Evolutionary conservation across 192 early-diverging fungal genomes (phyloP).

Genomic region (Coemansia sp.): DNA sequence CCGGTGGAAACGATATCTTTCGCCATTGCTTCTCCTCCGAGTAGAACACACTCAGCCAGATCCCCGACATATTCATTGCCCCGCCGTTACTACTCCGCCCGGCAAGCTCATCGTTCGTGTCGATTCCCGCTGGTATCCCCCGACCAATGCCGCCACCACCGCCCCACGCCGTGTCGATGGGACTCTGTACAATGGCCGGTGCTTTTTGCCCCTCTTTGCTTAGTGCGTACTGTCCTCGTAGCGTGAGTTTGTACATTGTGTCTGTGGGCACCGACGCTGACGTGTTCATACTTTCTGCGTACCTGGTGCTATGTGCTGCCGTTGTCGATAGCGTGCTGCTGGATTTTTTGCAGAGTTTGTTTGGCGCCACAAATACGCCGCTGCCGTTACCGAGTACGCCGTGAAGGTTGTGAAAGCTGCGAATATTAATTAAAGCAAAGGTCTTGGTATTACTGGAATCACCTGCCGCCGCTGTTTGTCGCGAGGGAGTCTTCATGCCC

Average conservation of each 20-base stretch:
- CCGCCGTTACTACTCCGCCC: not conserved
- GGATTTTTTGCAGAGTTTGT: conserved; percentile 15
- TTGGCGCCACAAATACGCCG: not conserved
- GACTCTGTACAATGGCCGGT: not conserved
- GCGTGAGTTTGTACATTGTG: conserved; percentile 23
- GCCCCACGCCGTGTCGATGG: not conserved
- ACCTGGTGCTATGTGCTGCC: not conserved
- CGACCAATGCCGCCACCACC: not conserved
- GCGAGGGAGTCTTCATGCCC: not conserved
- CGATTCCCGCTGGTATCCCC: not conserved
- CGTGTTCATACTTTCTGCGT: not conserved
- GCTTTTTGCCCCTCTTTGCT: not conserved
- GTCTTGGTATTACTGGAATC: not conserved
- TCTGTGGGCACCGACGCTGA: conserved; percentile 18
- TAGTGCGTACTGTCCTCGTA: conserved; percentile 5
- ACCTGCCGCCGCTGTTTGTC: not conserved
- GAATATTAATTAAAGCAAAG: conserved; percentile 37
- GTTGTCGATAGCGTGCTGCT: conserved; percentile 16
- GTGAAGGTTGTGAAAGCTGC: not conserved
- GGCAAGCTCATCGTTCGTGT: conserved; percentile 2
- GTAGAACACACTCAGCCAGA: conserved; percentile 39
- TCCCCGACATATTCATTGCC: not conserved
- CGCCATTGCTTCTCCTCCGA: conserved; percentile 28
- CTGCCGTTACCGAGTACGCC: not conserved
- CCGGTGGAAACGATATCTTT: conserved; percentile 40